phyloP scores from a whole-genome alignment of 495 filamentous ascomycete genomes.

The Aspergillus saccharolyticus region DNA sequence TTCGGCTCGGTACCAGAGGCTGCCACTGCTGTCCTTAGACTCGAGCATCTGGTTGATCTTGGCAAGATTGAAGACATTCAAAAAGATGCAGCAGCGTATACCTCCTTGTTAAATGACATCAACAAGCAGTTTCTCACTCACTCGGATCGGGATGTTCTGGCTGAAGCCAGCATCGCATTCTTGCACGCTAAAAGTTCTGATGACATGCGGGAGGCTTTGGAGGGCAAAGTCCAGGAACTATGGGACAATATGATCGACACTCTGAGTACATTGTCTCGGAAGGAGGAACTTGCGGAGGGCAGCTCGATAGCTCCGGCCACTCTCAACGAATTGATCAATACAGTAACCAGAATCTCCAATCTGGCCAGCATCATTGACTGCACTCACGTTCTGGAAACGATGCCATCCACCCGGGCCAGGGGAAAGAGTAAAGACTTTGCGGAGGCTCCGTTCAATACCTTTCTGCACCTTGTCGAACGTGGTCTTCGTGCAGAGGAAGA shows the following conservation, averaged over 20 bases:
- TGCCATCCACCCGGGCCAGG: conserved; percentile 39
- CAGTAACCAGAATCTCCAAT: conserved; percentile 77
- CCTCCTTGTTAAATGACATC: conserved; percentile 82
- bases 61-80: conserved; percentile 85
- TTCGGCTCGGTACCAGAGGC: conserved; percentile 85
- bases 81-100: conserved; percentile 76
- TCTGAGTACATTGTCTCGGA: conserved; percentile 61
- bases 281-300: conserved; percentile 57
- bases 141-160: conserved; percentile 76
- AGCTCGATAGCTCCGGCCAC: conserved; percentile 55
- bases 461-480: conserved; percentile 63
- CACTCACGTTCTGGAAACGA: conserved; percentile 63
- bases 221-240: conserved; percentile 69
- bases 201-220: conserved; percentile 78
- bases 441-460: conserved; percentile 56
- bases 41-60: conserved; percentile 84
- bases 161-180: conserved; percentile 75
- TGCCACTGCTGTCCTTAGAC: conserved; percentile 74
- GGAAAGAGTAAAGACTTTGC: conserved; percentile 43
- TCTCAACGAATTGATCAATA: conserved; percentile 68
- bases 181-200: conserved; percentile 81
- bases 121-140: conserved; percentile 90
- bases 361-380: conserved; percentile 77
- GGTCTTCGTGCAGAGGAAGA: conserved; percentile 54
- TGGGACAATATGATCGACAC: conserved; percentile 79